A percentile compares a stretch with the other conserved stretches of the same genome.
These are phyloP conservation scores for Aegilops tauschii DNA, from an alignment of 176 grass and related monocot genomes.

Conservation along the genomic window DNA sequence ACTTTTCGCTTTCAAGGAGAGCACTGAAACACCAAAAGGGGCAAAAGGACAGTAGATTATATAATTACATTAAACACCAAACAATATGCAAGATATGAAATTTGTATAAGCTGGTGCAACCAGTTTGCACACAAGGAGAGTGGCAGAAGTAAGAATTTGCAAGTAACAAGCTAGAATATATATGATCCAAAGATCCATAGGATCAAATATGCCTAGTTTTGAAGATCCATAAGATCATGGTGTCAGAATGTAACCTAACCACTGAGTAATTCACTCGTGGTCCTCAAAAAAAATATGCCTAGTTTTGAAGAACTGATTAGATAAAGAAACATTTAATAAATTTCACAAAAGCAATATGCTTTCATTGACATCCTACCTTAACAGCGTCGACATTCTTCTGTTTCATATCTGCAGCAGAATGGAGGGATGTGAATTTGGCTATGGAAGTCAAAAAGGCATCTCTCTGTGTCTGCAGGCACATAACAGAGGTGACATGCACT, in stretches of 20 bases:
- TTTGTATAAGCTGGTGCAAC: conserved; percentile 7
- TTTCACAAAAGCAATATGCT: not conserved
- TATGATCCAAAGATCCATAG: not conserved
- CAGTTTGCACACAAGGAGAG: not conserved
- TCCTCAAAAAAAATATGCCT: not conserved
- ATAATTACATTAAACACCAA: not conserved
- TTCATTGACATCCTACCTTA: conserved; percentile 53
- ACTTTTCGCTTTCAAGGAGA: not conserved
- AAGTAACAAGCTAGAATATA: conserved; percentile 11
- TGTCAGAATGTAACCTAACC: no score
- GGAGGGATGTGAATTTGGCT: conserved; percentile 95
- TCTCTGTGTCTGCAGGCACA: conserved; percentile 96
- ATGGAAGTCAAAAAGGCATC: conserved; percentile 97
- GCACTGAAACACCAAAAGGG: not conserved
- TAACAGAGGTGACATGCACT: conserved; percentile 84
- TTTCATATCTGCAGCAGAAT: conserved; percentile 96
- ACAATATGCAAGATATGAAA: conserved; percentile 11
- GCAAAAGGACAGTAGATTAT: not conserved
- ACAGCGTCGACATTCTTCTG: conserved; percentile 96
- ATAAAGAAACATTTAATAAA: conserved; percentile 2
- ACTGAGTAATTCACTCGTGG: no score
- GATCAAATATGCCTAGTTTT: not conserved
- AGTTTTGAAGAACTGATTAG: not conserved
- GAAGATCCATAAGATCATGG: not conserved
- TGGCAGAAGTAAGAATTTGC: not conserved